These are phyloP conservation scores for Podospora appendiculata DNA, from an alignment of 495 filamentous ascomycete genomes.

Conservation along the genomic window DNA sequence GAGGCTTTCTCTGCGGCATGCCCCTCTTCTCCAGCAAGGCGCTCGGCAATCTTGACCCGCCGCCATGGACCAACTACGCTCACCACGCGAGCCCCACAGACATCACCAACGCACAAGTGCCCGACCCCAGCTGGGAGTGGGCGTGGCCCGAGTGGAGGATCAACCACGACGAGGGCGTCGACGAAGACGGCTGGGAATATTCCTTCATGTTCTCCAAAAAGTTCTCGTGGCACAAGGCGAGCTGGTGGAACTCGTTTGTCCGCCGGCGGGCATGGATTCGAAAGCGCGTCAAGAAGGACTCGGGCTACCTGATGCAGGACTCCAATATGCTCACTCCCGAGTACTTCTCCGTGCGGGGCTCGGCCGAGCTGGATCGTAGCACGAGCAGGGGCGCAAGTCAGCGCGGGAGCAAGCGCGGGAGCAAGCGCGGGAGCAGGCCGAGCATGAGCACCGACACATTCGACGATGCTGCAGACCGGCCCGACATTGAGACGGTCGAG, in stretches of 20 bases:
- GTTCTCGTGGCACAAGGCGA: conserved; percentile 85
- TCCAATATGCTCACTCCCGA: conserved; percentile 67
- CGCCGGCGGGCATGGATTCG: conserved; percentile 82
- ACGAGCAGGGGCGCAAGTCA: conserved; percentile 9
- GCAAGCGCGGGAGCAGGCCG: conserved; percentile 12
- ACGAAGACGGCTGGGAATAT: conserved; percentile 95
- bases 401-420: conserved; percentile 8
- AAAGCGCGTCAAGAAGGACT: conserved; percentile 59
- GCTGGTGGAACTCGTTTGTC: conserved; percentile 91
- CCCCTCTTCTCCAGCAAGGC: conserved; percentile 81
- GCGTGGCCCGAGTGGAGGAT: conserved; percentile 91
- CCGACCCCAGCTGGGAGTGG: conserved; percentile 96
- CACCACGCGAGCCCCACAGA: conserved; percentile 71
- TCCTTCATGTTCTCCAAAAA: conserved; percentile 70
- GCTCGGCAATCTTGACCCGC: conserved; percentile 78
- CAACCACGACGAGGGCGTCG: conserved; percentile 73
- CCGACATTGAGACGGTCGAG: conserved; percentile 57
- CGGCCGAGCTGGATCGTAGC: conserved; percentile 30
- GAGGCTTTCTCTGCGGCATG: conserved; percentile 78
- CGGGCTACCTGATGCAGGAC: conserved; percentile 27
- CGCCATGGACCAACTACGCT: conserved; percentile 73
- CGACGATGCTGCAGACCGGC: not conserved
- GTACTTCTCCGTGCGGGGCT: conserved; percentile 75
- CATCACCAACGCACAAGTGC: conserved; percentile 84
- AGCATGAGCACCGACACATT: conserved; percentile 14